A percentile compares a stretch with the other conserved stretches of the same genome.
Evolutionary conservation across 2,329 filamentous ascomycete species (phyloP).

Genomic region (Diaporthe sp.): DNA sequence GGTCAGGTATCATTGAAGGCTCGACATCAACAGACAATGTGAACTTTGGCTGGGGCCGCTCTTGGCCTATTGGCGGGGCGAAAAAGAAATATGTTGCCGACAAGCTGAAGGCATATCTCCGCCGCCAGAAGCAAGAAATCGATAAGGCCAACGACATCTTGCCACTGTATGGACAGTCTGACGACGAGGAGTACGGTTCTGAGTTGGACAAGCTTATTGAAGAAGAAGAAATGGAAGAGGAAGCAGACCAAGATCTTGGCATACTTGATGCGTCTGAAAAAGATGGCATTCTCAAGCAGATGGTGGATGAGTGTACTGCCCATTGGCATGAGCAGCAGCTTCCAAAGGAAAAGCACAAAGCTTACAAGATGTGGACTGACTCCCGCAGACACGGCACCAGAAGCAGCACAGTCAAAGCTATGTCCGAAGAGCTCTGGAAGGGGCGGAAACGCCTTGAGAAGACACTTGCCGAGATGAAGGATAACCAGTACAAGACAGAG

Average conservation of each 20-base stretch:
- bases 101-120: slow-evolving; percentile 58
- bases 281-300: slow-evolving; percentile 65
- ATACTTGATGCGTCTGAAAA: slow-evolving; percentile 62
- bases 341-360: slow-evolving; percentile 68
- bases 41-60: slow-evolving; percentile 48
- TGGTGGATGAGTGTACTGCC: slow-evolving; percentile 63
- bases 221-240: slow-evolving; percentile 50
- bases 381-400: slow-evolving; percentile 62
- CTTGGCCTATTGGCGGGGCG: slow-evolving; percentile 55
- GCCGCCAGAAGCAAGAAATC: slow-evolving; percentile 31
- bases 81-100: slow-evolving; percentile 59
- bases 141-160: slow-evolving; percentile 55
- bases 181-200: slow-evolving; percentile 57
- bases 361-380: slow-evolving; percentile 72
- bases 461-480: slow-evolving; percentile 65
- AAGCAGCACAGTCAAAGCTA: slow-evolving; percentile 58
- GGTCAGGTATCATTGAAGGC: slow-evolving; percentile 36
- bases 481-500: slow-evolving; percentile 65
- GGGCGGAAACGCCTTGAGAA: slow-evolving; percentile 69
- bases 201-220: slow-evolving; percentile 53
- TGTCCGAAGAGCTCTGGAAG: slow-evolving; percentile 57
- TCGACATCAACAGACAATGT: slow-evolving; percentile 12
- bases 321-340: slow-evolving; percentile 73
- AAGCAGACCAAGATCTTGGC: background rate
- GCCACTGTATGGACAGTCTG: slow-evolving; percentile 69